Conservation (phyloP, 1,284 basidiomycete genomes). For the Malassezia psittaci region DNA sequence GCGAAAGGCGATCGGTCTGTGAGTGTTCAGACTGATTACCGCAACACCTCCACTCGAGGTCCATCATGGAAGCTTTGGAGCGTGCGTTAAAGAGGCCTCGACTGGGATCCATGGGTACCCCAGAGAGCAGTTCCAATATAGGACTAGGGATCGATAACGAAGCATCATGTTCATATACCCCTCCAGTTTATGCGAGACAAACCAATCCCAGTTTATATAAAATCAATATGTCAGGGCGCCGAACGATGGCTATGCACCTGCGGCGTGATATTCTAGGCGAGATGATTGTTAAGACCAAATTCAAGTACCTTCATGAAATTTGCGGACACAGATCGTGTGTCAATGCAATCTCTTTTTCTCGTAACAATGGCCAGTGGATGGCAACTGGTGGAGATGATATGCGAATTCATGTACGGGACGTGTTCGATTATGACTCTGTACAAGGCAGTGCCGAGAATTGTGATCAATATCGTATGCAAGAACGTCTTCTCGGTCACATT, state of each 20-base stretch:
- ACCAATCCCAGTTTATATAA: too few relatives aligned
- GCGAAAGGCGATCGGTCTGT: background rate
- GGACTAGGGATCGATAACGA: background rate
- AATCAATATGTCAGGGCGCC: background rate
- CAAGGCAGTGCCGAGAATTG: background rate
- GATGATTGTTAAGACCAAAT: background rate
- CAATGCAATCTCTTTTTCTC: constrained; percentile 17
- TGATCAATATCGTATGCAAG: constrained; percentile 7
- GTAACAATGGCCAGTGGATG: constrained; percentile 14
- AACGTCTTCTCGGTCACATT: constrained; percentile 12
- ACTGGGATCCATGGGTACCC: too few relatives aligned
- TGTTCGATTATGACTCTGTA: constrained; percentile 11
- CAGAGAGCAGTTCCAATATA: background rate
- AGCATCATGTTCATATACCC: background rate
- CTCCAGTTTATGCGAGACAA: too few relatives aligned
- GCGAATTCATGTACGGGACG: constrained; percentile 14
- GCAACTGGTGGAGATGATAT: constrained; percentile 18
- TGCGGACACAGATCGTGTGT: constrained; percentile 16
- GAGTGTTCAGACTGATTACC: background rate
- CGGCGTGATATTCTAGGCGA: constrained; percentile 4
- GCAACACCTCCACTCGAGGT: background rate
- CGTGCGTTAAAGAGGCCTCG: background rate
- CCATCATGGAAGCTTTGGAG: background rate
- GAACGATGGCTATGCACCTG: background rate
- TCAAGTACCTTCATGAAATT: constrained; percentile 15